These are phyloP conservation scores for Penicillium arizonense DNA, from an alignment of 495 filamentous ascomycete species.

Conservation along the genomic window DNA sequence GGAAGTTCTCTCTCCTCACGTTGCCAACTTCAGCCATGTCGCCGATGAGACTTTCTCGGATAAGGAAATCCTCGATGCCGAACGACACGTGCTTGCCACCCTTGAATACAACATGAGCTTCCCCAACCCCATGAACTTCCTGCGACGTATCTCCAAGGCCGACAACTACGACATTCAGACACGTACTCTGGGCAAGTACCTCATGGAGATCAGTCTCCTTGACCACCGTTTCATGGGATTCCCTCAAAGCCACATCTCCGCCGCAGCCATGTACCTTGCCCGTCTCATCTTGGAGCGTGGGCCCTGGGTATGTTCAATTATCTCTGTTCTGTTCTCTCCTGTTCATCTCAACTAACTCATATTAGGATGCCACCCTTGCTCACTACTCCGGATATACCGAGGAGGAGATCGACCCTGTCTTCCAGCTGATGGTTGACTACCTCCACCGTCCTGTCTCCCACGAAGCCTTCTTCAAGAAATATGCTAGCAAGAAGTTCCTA, in stretches of 20 bases:
- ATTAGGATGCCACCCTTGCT: conserved; percentile 78
- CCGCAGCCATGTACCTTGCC: conserved; percentile 91
- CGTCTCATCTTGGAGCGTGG: conserved; percentile 86
- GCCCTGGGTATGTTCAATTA: conserved; percentile 68
- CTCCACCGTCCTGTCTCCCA: conserved; percentile 83
- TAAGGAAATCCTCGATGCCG: conserved; percentile 92
- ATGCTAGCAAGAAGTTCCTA: conserved; percentile 96
- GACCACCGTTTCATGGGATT: conserved; percentile 90
- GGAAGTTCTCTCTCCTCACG: conserved; percentile 94
- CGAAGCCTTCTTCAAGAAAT: conserved; percentile 99
- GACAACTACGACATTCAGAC: conserved; percentile 98
- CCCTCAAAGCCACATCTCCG: conserved; percentile 84
- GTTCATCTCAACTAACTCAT: conserved; percentile 20
- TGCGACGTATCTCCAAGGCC: conserved; percentile 95
- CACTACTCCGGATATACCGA: conserved; percentile 94
- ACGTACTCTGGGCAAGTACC: conserved; percentile 92
- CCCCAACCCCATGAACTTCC: conserved; percentile 99
- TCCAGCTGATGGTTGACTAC: conserved; percentile 93
- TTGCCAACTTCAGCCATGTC: conserved; percentile 93
- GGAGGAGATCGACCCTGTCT: conserved; percentile 87
- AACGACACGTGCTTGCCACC: conserved; percentile 84
- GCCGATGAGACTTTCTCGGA: conserved; percentile 97
- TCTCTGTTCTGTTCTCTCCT: neutral
- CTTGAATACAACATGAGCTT: conserved; percentile 98
- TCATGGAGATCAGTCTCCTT: conserved; percentile 95